phyloP scores from a whole-genome alignment of 805 yeast species.

The Yarrowia hollandica region DNA sequence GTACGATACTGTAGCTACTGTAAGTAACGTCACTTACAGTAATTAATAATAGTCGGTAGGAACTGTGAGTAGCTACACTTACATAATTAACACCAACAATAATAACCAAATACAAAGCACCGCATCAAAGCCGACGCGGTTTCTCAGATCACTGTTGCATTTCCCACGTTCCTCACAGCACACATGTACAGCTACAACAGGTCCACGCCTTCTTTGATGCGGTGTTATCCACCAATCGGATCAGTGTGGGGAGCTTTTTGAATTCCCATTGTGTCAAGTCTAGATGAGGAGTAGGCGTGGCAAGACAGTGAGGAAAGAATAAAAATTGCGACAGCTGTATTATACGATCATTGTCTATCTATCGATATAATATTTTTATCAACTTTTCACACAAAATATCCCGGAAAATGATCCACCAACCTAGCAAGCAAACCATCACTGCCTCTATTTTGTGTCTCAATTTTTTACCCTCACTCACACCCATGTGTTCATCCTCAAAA shows the following conservation, averaged over 20 bases:
- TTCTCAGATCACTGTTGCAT: not conserved
- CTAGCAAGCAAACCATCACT: not conserved
- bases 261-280: not conserved
- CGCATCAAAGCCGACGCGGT: no score
- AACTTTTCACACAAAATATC: not conserved
- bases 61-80: no score
- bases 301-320: no score
- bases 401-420: not conserved
- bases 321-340: no score
- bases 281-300: no score
- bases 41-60: no score
- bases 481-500: not conserved
- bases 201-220: constrained; percentile 13
- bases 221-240: constrained; percentile 27
- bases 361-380: not conserved
- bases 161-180: constrained; percentile 6
- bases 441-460: constrained; percentile 20
- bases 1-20: no score
- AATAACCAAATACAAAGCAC: no score
- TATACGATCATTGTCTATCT: not conserved
- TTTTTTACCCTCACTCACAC: not conserved
- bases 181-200: not conserved
- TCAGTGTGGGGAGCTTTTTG: constrained; percentile 6
- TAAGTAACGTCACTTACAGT: no score
- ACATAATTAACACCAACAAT: no score